Conservation (phyloP, 2,329 filamentous ascomycete genomes). For the Myotisia sp. region DNA sequence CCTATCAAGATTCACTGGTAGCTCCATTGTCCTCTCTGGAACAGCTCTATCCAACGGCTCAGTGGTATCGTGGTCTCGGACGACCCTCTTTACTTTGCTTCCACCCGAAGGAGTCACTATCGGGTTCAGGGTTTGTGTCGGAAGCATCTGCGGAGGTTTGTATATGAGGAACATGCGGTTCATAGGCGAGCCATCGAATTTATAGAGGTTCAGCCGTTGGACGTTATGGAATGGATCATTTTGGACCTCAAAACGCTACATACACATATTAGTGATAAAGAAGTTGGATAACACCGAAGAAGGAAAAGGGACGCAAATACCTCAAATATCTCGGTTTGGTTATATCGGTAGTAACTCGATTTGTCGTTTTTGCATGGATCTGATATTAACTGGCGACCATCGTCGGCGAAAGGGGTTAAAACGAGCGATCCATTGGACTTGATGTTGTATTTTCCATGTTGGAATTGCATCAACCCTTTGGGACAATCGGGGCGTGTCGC, state of each 20-base stretch:
- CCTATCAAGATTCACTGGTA: slow-evolving; percentile 25
- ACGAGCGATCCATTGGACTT: slow-evolving; percentile 44
- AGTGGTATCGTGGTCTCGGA: slow-evolving; percentile 9
- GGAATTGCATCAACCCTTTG: slow-evolving; percentile 55
- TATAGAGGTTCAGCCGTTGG: slow-evolving; percentile 48
- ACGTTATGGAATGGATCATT: slow-evolving; percentile 49
- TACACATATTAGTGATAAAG: background rate
- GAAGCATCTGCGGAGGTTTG: slow-evolving; percentile 53
- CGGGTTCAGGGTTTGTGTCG: slow-evolving; percentile 52
- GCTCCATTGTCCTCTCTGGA: slow-evolving; percentile 18
- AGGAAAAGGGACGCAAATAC: slow-evolving; percentile 24
- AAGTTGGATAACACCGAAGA: background rate
- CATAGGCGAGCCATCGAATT: slow-evolving; percentile 50
- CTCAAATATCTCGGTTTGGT: slow-evolving; percentile 48
- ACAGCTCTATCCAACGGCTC: slow-evolving; percentile 17
- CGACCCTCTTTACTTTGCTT: slow-evolving; percentile 22
- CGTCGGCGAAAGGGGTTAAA: slow-evolving; percentile 47
- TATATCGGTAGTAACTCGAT: slow-evolving; percentile 51
- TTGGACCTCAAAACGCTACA: slow-evolving; percentile 30
- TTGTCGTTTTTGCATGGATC: slow-evolving; percentile 46
- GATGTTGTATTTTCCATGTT: slow-evolving; percentile 51
- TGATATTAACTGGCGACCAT: slow-evolving; percentile 54
- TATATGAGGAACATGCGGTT: slow-evolving; percentile 54
- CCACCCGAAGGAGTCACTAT: slow-evolving; percentile 23
- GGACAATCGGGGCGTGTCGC: slow-evolving; percentile 48